Base-by-base conservation (phyloP, 2,329 filamentous ascomycete genomes). In the Aphanocladium album region DNA sequence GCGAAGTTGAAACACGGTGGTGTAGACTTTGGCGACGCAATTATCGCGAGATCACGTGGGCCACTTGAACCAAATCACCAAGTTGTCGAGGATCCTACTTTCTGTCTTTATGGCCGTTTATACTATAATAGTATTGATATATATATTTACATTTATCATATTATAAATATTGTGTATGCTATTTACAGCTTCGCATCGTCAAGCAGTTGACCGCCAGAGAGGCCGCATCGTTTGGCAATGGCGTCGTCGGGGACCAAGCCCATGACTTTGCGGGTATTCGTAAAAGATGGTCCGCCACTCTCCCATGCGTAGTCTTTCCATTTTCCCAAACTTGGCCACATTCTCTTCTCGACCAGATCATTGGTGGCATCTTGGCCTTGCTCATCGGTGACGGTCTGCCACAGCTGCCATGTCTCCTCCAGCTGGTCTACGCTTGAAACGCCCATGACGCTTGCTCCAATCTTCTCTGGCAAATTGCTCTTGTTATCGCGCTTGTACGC, bases 261-360 rank as follows among this genome's bases (percentile, higher is more conserved):
- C 64, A 67, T 68, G 17, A 60, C 62, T 19, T 62, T 21, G 19
- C 74, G 71, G 9, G 67, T 52, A 66, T 80, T 80, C 5, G 76
- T 72, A 62, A 78, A 83, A 0, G 66, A 71, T 35, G 73, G 71
- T 2, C 74, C 78, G 1, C 87, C 87, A 65, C 84, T 88, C 41
- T 79, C 76, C 88, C 88, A 90, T 4, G 81, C 77, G 65, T 82
- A 88, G 65, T 87, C 84, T 64, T 83, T 82, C 80, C 86, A 89
- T 21, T 77, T 67, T 0, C 83, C 87, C 19, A 91, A 69, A 27
- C 83, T 79, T 57, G 76, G 73, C 74, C 84, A 83, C 70, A 90
- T 83, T 1, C 67, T 64, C 2, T 74, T 69, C 30, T 68, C 63
- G 1, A 77, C 76, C 2, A 79, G 62, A 72, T 72, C 6, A 69